Percentiles rank a stretch among this genome's conserved stretches.
These are phyloP conservation scores for Gastrodia elata DNA, from an alignment of 106 monocot species.

Conservation along the genomic window DNA sequence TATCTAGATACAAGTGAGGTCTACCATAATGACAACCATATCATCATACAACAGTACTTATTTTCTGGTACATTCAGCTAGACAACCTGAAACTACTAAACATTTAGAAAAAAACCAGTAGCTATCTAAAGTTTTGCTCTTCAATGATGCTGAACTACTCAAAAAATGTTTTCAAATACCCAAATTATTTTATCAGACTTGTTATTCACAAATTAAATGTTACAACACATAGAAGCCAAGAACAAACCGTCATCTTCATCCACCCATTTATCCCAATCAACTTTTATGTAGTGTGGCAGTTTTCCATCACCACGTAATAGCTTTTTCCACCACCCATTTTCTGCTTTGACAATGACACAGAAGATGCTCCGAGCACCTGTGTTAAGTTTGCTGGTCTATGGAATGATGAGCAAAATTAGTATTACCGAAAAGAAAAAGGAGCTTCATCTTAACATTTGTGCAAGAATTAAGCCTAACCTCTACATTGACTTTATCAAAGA, in stretches of 20 bases:
- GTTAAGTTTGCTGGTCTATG: slow-evolving; percentile 51
- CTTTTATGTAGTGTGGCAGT: slow-evolving; percentile 63
- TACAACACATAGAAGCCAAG: too few species aligned
- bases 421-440: not conserved
- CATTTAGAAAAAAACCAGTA: too few species aligned
- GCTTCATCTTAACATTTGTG: not conserved
- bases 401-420: not conserved
- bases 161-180: too few species aligned
- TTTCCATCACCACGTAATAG: slow-evolving; percentile 63
- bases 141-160: too few species aligned
- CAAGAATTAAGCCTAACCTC: slow-evolving; percentile 20
- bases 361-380: slow-evolving; percentile 42
- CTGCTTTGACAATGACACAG: slow-evolving; percentile 53
- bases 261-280: slow-evolving; percentile 93
- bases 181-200: too few species aligned
- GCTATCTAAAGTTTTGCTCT: too few species aligned
- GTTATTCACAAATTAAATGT: too few species aligned
- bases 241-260: slow-evolving; percentile 94
- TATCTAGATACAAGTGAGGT: too few species aligned
- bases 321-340: slow-evolving; percentile 81
- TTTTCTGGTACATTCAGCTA: too few species aligned
- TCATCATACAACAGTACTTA: too few species aligned
- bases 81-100: too few species aligned
- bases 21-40: too few species aligned
- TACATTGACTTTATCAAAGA: slow-evolving; percentile 55